Percentiles rank a stretch among this genome's conserved stretches.
These are phyloP conservation scores for Echium plantagineum DNA, from an alignment of 257 asterid genomes.

Conservation along the genomic window DNA sequence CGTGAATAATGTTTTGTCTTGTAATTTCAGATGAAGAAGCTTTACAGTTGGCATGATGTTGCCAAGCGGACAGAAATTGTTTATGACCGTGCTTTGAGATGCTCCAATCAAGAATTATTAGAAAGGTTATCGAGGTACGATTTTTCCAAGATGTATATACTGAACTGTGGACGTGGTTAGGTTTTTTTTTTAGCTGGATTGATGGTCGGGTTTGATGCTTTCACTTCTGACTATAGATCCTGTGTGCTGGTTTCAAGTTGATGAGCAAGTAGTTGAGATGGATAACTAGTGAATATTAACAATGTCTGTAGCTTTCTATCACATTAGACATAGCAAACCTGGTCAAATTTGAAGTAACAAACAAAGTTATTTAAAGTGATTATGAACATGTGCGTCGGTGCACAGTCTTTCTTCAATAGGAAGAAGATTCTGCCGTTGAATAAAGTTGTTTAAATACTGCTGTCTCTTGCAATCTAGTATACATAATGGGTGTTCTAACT, in stretches of 20 bases:
- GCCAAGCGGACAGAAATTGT: conserved; percentile 89
- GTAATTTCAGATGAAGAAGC: conserved; percentile 63
- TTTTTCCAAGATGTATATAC: not conserved
- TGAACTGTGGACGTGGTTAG: not conserved
- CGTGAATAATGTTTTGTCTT: conserved; percentile 4
- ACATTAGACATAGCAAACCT: too few species aligned
- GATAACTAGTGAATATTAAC: not conserved
- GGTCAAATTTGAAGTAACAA: too few species aligned
- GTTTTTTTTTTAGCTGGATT: not conserved
- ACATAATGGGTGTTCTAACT: not conserved
- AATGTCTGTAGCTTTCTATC: not conserved
- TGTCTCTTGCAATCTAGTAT: not conserved
- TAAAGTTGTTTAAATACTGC: not conserved
- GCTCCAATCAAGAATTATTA: conserved; percentile 62
- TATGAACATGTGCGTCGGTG: too few species aligned
- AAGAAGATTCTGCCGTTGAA: not conserved
- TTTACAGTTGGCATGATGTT: conserved; percentile 95
- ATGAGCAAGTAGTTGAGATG: not conserved
- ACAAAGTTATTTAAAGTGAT: too few species aligned
- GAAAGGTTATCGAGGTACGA: conserved; percentile 74
- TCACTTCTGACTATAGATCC: too few species aligned
- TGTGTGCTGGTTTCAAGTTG: not conserved
- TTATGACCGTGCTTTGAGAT: conserved; percentile 62
- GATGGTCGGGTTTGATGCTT: too few species aligned
- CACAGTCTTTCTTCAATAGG: not conserved